A percentile compares a stretch with the other conserved stretches of the same genome.
phyloP scores from a whole-genome alignment of 2,329 filamentous ascomycete genomes.

The Arthrobotrys iridis region DNA sequence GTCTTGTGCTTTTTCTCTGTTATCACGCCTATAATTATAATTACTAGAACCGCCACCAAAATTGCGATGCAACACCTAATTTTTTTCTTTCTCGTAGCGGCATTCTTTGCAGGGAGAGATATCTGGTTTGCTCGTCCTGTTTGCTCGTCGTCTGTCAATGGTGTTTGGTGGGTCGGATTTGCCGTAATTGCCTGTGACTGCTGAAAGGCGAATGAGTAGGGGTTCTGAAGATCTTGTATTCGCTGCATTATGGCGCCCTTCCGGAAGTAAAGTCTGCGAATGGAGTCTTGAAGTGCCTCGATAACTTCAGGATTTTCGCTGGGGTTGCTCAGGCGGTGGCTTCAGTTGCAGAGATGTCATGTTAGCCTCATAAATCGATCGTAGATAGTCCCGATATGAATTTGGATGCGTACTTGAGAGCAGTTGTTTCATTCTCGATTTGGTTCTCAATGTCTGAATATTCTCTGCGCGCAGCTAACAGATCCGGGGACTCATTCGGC shows the following conservation, averaged over 20 bases:
- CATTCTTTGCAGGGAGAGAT: not conserved
- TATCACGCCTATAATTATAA: not conserved
- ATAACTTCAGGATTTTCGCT: not conserved
- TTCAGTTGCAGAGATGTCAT: not conserved
- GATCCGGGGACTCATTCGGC: slow-evolving; percentile 23
- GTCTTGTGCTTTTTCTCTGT: not conserved
- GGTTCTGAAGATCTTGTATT: slow-evolving; percentile 31
- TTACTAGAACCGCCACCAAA: not conserved
- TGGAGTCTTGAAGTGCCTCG: slow-evolving; percentile 21
- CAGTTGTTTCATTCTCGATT: not conserved
- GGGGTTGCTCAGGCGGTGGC: not conserved
- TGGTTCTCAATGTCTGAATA: slow-evolving; percentile 10
- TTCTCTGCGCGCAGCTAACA: slow-evolving; percentile 35
- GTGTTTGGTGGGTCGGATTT: not conserved
- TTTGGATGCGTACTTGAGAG: slow-evolving; percentile 8
- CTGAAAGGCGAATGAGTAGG: slow-evolving; percentile 22
- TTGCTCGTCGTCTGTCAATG: slow-evolving; percentile 4
- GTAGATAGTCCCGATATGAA: not conserved
- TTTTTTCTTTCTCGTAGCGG: not conserved
- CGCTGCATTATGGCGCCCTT: not conserved
- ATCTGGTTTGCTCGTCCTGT: not conserved
- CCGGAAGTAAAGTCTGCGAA: slow-evolving; percentile 15
- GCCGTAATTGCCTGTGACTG: slow-evolving; percentile 38
- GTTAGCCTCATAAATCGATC: not conserved
- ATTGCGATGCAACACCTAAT: not conserved